phyloP scores from a whole-genome alignment of 108 stramenopile genomes.

The Cyclotella kingstonii region DNA sequence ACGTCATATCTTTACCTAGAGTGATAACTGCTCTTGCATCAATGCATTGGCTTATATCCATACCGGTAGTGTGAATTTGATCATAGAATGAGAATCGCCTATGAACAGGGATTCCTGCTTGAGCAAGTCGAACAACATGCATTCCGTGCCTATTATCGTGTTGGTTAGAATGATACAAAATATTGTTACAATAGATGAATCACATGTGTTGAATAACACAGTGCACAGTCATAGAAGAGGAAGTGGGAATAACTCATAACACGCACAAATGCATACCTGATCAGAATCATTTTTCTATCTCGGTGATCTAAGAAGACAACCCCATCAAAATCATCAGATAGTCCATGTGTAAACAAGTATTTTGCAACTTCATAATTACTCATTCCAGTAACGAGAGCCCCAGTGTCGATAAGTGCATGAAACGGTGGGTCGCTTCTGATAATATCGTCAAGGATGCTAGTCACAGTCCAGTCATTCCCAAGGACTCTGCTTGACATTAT shows the following conservation, averaged over 20 bases:
- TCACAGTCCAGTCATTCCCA: constrained; percentile 75
- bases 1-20: constrained; percentile 97
- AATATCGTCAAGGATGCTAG: constrained; percentile 74
- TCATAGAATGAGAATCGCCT: constrained; percentile 95
- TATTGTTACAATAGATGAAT: not conserved
- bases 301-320: constrained; percentile 93
- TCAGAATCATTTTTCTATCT: constrained; percentile 92
- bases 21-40: constrained; percentile 90
- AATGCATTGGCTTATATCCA: constrained; percentile 95
- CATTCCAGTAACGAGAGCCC: constrained; percentile 95
- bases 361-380: constrained; percentile 94
- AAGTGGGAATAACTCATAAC: not conserved
- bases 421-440: constrained; percentile 79
- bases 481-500: constrained; percentile 78
- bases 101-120: constrained; percentile 84
- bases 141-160: constrained; percentile 55
- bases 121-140: constrained; percentile 79
- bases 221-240: not conserved
- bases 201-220: not conserved
- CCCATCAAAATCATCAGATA: constrained; percentile 82
- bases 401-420: constrained; percentile 93
- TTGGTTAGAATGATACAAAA: not conserved
- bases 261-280: not conserved
- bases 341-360: constrained; percentile 76
- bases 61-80: constrained; percentile 97